Percentiles rank a stretch among this genome's conserved stretches.
Conservation (phyloP, 192 early-diverging fungal genomes). For the Mycoemilia scoparia region DNA sequence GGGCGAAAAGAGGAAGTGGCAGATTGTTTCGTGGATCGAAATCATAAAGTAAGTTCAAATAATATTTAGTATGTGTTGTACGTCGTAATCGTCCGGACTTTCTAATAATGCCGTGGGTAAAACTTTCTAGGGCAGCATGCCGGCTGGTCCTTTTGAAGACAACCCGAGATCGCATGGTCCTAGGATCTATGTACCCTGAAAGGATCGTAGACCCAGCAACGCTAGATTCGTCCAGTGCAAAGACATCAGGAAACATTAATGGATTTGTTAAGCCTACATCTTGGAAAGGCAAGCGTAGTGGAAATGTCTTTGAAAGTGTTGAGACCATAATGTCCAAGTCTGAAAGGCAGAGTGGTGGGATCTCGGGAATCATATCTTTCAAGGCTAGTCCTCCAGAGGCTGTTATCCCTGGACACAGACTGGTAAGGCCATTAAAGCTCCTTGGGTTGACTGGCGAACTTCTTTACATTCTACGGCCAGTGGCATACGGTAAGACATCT, state of each 20-base stretch:
- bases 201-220: constrained; percentile 24
- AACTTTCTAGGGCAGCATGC: too few relatives aligned
- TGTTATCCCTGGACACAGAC: constrained; percentile 43
- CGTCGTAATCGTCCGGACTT: background rate
- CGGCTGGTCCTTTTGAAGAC: constrained; percentile 14
- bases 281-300: constrained; percentile 37
- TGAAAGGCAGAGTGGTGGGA: constrained; percentile 11
- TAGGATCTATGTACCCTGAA: constrained; percentile 17
- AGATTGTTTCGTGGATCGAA: constrained; percentile 43
- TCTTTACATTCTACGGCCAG: constrained; percentile 64
- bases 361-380: constrained; percentile 8
- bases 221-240: constrained; percentile 6
- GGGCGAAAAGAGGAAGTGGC: constrained; percentile 40
- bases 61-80: background rate
- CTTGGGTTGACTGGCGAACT: constrained; percentile 48
- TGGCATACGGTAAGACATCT: constrained; percentile 74
- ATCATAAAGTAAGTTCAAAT: constrained; percentile 38
- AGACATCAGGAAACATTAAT: too few relatives aligned
- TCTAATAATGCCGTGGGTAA: too few relatives aligned
- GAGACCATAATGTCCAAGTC: constrained; percentile 14
- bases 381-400: constrained; percentile 36
- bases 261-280: background rate
- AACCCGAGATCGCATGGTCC: constrained; percentile 21
- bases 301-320: constrained; percentile 24
- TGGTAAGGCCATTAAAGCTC: constrained; percentile 37